Base-by-base conservation (phyloP, 169 alveolate genomes). In the Plasmodium vinckei region DNA sequence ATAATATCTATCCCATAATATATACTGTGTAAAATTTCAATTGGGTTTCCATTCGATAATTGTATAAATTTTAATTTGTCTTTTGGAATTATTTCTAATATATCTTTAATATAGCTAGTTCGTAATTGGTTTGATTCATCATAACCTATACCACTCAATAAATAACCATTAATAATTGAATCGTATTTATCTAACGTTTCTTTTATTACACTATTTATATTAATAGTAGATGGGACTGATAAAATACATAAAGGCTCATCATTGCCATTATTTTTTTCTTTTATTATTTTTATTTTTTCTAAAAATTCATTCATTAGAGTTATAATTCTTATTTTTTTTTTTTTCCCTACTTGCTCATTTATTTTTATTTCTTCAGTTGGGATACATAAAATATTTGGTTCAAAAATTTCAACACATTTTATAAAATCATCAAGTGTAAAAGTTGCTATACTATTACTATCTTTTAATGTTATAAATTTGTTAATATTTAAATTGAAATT, bases 1-100 rank as follows among this genome's bases (percentile, higher is more conserved):
- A 92, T 47, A 57, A 92, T 88, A 57, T 92, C 95, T 23, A 92
- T 65, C n/a, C 95, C 95, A 65, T 82, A 56, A 46, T 59, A 79
- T n/a, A 88, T 59, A 53, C 88, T 71, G 19, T 92, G 93, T n/a
- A 92, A 51, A 69, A 92, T 67, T 72, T 92, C 93, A 33, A 88
- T 51, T n/a, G 93, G 92, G n/a, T 77, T 73, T 13, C 95, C 95
- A 10, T 46, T 53, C 33, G 79, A 59, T 10, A 92, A 72, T 72
- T 92, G 95, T 49, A 92, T 77, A 47, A 92, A 47, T 70, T 90
- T 87, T 17, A 88, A 79, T 82, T 88, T 89, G n/a, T 92, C 46
- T 6, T 47, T 63, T 19, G 73, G 87, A 23, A 64, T 42, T 6
- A 53, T 61, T 17, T 59, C 39, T 72, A 79, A 56, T 57, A 67